A percentile compares a stretch with the other conserved stretches of the same genome.
phyloP scores from a whole-genome alignment of 1,139 yeast species.

The Ashbya aceris region DNA sequence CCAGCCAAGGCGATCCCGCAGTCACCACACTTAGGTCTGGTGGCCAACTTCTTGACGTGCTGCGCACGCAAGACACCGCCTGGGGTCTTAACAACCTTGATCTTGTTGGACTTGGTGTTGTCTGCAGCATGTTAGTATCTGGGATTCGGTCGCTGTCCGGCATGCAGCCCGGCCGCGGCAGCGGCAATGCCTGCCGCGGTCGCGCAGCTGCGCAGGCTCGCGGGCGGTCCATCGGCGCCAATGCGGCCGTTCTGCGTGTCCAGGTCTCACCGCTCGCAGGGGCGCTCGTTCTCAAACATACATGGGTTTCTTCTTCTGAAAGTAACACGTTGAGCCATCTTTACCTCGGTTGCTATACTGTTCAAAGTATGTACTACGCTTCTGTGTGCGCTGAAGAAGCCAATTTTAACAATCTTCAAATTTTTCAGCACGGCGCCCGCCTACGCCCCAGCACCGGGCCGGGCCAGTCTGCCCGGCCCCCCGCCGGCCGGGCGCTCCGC shows the following conservation, averaged over 20 bases:
- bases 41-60: conserved; percentile 90
- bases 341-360: conserved; percentile 25
- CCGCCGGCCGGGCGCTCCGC: neutral
- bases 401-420: conserved; percentile 1
- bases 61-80: conserved; percentile 98
- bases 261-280: neutral
- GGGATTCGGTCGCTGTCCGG: neutral
- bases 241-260: neutral
- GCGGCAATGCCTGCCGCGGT: too few species aligned
- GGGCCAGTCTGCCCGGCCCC: neutral
- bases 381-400: neutral
- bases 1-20: conserved; percentile 90
- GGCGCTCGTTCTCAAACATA: conserved; percentile 34
- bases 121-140: conserved; percentile 35
- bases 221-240: neutral
- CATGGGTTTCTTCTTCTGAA: conserved; percentile 78
- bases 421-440: neutral
- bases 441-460: neutral
- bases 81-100: conserved; percentile 99
- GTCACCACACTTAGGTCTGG: conserved; percentile 99
- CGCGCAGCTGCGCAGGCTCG: too few species aligned
- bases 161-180: neutral
- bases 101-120: conserved; percentile 99
- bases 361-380: neutral
- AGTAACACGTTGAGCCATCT: conserved; percentile 75